A percentile compares a stretch with the other conserved stretches of the same genome.
phyloP scores from a whole-genome alignment of 2,329 filamentous ascomycete species.

The Alternaria ventricosa region DNA sequence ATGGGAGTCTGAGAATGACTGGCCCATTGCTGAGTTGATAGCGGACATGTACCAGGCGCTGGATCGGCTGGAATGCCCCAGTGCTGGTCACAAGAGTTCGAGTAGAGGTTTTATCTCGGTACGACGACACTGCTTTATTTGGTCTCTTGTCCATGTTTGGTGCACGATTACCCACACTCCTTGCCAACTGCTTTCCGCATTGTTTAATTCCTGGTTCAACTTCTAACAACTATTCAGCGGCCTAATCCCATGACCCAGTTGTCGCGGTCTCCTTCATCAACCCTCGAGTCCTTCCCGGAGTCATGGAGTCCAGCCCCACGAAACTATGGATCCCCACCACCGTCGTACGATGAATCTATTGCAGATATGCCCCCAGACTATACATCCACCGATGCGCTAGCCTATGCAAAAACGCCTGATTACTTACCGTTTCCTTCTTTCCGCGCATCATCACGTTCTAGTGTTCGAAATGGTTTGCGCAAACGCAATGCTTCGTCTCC shows the following conservation, averaged over 20 bases:
- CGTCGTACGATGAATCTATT: constrained; percentile 53
- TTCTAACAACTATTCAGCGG: constrained; percentile 37
- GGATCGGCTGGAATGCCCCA: constrained; percentile 37
- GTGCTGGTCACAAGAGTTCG: constrained; percentile 25
- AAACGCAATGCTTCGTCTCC: constrained; percentile 38
- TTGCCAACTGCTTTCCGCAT: constrained; percentile 8
- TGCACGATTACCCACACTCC: constrained; percentile 16
- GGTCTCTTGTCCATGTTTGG: constrained; percentile 26
- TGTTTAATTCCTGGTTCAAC: constrained; percentile 3
- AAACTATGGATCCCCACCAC: constrained; percentile 40
- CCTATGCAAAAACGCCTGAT: constrained; percentile 44
- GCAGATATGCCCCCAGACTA: constrained; percentile 55
- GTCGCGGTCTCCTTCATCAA: constrained; percentile 22
- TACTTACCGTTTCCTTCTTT: constrained; percentile 41
- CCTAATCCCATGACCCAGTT: constrained; percentile 29
- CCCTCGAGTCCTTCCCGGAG: constrained; percentile 27
- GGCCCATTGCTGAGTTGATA: constrained; percentile 30
- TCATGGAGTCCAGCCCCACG: constrained; percentile 33
- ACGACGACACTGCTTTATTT: constrained; percentile 40
- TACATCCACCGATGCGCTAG: constrained; percentile 51
- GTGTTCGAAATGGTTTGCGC: constrained; percentile 37
- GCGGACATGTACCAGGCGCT: constrained; percentile 37
- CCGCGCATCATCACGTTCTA: constrained; percentile 39
- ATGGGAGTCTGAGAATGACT: constrained; percentile 34
- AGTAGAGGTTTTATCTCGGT: constrained; percentile 37